A percentile compares a stretch with the other conserved stretches of the same genome.
Conservation (phyloP, 306 rosid species). For the Fagus sylvatica region DNA sequence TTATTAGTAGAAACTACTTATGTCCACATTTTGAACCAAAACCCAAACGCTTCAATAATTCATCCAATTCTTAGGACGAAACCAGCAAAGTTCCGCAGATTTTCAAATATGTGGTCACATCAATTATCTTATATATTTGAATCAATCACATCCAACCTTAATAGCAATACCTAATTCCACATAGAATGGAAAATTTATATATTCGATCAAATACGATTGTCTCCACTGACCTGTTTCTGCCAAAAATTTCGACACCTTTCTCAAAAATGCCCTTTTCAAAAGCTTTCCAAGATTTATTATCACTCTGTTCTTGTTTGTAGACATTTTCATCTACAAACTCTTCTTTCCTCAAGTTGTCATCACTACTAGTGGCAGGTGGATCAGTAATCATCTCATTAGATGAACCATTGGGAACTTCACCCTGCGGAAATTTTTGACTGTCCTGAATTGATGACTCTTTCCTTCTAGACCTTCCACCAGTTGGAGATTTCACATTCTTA, state of each 20-base stretch:
- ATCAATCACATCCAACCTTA: conserved; percentile 3
- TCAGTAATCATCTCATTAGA: conserved; percentile 59
- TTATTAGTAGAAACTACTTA: background rate
- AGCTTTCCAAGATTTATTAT: conserved; percentile 79
- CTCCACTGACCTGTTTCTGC: conserved; percentile 79
- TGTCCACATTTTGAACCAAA: conserved; percentile 22
- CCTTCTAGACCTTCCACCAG: conserved; percentile 46
- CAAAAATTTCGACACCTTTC: conserved; percentile 91
- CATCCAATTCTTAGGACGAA: conserved; percentile 14
- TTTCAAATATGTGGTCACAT: conserved; percentile 6
- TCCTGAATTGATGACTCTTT: conserved; percentile 36
- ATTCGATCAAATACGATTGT: conserved; percentile 16
- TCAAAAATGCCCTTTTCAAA: conserved; percentile 87
- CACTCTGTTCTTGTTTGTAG: conserved; percentile 57
- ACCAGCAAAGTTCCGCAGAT: conserved; percentile 8
- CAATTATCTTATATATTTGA: conserved; percentile 1
- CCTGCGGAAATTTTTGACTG: conserved; percentile 38
- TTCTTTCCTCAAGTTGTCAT: conserved; percentile 70
- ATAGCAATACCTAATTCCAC: conserved; percentile 12
- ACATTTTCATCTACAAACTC: conserved; percentile 69
- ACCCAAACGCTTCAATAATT: conserved; percentile 19
- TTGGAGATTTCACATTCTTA: conserved; percentile 39
- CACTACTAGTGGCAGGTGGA: conserved; percentile 54
- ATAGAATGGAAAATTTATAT: conserved; percentile 16
- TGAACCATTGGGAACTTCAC: conserved; percentile 55